Percentiles rank a stretch among this genome's conserved stretches.
These are phyloP conservation scores for Phylloporus sp. DNA, from an alignment of 768 basidiomycete genomes.

Conservation along the genomic window DNA sequence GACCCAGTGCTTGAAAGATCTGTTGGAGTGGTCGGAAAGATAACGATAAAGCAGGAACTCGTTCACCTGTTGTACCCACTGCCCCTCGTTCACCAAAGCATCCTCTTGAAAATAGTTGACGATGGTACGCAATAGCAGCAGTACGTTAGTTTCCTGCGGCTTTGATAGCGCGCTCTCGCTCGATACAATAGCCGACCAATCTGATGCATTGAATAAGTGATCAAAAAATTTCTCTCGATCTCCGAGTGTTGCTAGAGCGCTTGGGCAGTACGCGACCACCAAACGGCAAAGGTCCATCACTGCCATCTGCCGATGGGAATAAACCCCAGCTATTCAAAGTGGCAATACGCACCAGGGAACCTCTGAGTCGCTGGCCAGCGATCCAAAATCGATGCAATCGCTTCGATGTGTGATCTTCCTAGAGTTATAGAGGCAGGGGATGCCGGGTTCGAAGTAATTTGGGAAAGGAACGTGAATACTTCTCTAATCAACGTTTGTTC, in stretches of 20 bases:
- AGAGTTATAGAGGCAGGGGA: conserved; percentile 31
- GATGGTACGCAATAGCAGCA: conserved; percentile 74
- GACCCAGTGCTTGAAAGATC: conserved; percentile 53
- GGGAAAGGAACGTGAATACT: conserved; percentile 55
- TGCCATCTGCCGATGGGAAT: conserved; percentile 25
- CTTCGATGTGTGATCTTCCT: conserved; percentile 52
- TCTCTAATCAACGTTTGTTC: conserved; percentile 59
- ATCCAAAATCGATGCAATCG: conserved; percentile 58
- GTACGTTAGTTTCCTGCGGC: conserved; percentile 76
- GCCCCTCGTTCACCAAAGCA: conserved; percentile 37
- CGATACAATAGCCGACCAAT: conserved; percentile 48
- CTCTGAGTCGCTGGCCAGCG: conserved; percentile 72
- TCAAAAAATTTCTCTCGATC: conserved; percentile 53
- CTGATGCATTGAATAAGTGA: conserved; percentile 62
- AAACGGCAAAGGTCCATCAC: conserved; percentile 87
- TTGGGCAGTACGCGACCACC: conserved; percentile 60
- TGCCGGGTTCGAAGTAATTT: conserved; percentile 40
- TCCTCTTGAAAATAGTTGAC: conserved; percentile 75
- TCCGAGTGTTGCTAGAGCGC: conserved; percentile 42
- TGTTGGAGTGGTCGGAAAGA: conserved; percentile 27
- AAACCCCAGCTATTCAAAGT: not conserved
- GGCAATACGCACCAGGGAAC: conserved; percentile 56
- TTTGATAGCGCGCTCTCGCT: conserved; percentile 61
- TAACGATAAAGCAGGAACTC: conserved; percentile 2
- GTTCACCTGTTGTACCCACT: conserved; percentile 51